Evolutionary conservation across 2,329 filamentous ascomycete genomes (phyloP), one percentile per base, ranked within the genome.

Genomic region (Lachnellula subtilissima): DNA sequence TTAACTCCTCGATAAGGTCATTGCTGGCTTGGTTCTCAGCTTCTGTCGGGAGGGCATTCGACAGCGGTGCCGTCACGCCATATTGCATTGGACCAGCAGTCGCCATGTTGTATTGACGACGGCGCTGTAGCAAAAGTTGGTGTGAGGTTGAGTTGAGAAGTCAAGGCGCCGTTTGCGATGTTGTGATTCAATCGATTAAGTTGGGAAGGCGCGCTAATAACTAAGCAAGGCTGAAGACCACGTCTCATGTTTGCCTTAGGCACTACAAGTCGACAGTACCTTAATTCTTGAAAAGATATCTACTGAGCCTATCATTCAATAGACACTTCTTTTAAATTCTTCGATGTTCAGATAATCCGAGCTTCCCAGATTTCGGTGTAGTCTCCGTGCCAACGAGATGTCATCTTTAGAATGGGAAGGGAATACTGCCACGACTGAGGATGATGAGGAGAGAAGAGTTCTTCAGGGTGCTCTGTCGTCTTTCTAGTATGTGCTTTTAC

Each of bases 11-110:
- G 55, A 96, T 82, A 46, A 99, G 81, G 54, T 86, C 79, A 63
- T 91, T 86, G 65, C 90, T 95, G 50, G 88, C 83, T 61, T 86
- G 80, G 55, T 87, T 82, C 71, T 99, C 93, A 39, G 81, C 76
- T 54, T 87, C 81, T 1, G 88, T 94, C 4, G 94, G 94, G 23
- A 91, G 78, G 22, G 80, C 78, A 12, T 80, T 81, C 19, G 91
- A 96, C 39, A 99, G 89, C 48, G 94, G 88, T 65, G 87, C 86
- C 57, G 91, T 97, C 48, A 95, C 83, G 68, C 93, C 93, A 46
- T 64, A 56, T 51, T 57, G 64, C 58, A 64, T 67, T 15, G 57
- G 50, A 37, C 56, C 60, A 56, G 56, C 52, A 59, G 63, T 54
- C 52, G 67, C 65, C 69, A 71, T 70, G 28, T 39, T 57, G 57